Percentiles rank a stretch among this genome's conserved stretches.
phyloP scores from a whole-genome alignment of 2,329 filamentous ascomycete genomes.

The Xylaria sp. region DNA sequence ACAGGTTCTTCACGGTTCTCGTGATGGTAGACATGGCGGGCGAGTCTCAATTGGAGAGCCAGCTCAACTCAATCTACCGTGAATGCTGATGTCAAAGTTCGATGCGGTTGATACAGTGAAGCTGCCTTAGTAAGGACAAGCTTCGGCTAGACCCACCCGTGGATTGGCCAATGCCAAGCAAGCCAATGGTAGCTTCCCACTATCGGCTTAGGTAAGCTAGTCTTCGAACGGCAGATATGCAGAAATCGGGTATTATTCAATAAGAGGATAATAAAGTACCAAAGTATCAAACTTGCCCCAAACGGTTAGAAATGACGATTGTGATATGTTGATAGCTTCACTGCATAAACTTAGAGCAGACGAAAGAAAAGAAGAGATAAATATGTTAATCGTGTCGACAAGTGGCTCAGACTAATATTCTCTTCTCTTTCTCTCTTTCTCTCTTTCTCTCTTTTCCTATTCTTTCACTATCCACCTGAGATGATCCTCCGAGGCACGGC shows the following conservation, averaged over 20 bases:
- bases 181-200: constrained; percentile 8
- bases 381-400: background rate
- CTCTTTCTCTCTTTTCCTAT: background rate
- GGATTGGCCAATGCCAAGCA: constrained; percentile 25
- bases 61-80: constrained; percentile 27
- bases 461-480: background rate
- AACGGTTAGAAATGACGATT: background rate
- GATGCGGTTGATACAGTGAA: constrained; percentile 25
- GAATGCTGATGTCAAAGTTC: constrained; percentile 39
- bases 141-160: constrained; percentile 29
- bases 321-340: constrained; percentile 11
- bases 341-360: background rate
- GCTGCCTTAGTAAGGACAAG: constrained; percentile 11
- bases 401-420: background rate
- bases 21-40: constrained; percentile 87
- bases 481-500: constrained; percentile 48
- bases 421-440: background rate
- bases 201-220: background rate
- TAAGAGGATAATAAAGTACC: background rate
- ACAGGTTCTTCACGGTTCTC: constrained; percentile 87
- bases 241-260: background rate
- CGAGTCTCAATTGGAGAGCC: constrained; percentile 41
- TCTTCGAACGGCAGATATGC: background rate
- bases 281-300: constrained; percentile 6
- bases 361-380: constrained; percentile 1